phyloP scores from a whole-genome alignment of 106 monocot species.

The Iris macrosiphon region DNA sequence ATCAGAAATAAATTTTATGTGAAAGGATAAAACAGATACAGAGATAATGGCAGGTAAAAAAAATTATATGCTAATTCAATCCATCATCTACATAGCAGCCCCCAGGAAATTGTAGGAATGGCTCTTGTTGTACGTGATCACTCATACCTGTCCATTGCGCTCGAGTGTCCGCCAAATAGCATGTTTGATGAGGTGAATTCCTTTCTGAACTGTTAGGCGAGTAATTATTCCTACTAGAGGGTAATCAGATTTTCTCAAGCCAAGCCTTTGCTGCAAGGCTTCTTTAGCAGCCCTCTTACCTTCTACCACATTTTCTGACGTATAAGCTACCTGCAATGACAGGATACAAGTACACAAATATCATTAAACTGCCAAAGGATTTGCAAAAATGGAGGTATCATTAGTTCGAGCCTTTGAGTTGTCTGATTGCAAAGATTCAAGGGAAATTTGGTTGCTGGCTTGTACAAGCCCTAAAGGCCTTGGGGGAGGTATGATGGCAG shows the following conservation, averaged over 20 bases:
- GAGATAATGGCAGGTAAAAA: background rate
- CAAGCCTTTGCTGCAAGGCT: constrained; percentile 82
- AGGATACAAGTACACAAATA: too few relatives aligned
- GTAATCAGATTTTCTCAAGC: constrained; percentile 50
- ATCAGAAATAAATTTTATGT: constrained; percentile 1
- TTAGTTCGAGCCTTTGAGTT: too few relatives aligned
- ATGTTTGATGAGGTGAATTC: constrained; percentile 97
- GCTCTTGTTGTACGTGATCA: too few relatives aligned
- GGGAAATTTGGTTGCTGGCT: too few relatives aligned
- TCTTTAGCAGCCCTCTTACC: constrained; percentile 85
- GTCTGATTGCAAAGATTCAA: too few relatives aligned
- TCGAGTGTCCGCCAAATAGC: constrained; percentile 73
- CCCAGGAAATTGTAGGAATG: background rate
- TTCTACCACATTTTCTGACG: constrained; percentile 83
- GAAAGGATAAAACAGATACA: background rate
- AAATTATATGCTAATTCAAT: too few relatives aligned
- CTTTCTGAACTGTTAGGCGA: constrained; percentile 93
- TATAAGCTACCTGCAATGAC: constrained; percentile 67
- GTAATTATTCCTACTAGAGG: constrained; percentile 90
- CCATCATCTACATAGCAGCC: too few relatives aligned
- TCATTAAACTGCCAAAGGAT: too few relatives aligned
- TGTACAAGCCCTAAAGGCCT: too few relatives aligned
- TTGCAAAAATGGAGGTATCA: too few relatives aligned
- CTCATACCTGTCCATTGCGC: constrained; percentile 72
- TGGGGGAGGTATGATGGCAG: too few relatives aligned